Evolutionary conservation across 1,284 basidiomycete species (phyloP).

Genomic region (Gymnopus androsaceus): DNA sequence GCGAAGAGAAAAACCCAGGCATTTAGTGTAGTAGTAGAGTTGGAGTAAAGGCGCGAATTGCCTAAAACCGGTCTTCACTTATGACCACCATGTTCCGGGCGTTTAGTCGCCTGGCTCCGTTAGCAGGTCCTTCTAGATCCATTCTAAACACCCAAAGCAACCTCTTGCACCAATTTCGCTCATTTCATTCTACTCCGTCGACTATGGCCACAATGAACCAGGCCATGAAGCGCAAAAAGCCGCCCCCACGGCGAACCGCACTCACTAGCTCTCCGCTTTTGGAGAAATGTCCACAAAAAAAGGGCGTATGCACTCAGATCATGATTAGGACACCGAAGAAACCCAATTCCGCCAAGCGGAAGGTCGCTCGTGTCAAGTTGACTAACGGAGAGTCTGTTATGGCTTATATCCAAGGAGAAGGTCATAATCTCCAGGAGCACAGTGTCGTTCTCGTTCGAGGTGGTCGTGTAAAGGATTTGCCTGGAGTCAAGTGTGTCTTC

Average conservation of each 20-base stretch:
- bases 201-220: conserved; percentile 79
- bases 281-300: conserved; percentile 78
- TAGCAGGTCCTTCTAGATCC: neutral
- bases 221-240: conserved; percentile 64
- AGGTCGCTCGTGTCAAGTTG: conserved; percentile 93
- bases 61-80: neutral
- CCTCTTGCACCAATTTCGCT: conserved; percentile 37
- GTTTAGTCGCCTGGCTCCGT: neutral
- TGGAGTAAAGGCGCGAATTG: neutral
- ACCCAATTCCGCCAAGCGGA: conserved; percentile 98
- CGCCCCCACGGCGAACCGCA: conserved; percentile 47
- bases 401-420: conserved; percentile 97
- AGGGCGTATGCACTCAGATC: conserved; percentile 86
- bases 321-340: conserved; percentile 93
- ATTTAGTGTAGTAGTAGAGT: conserved; percentile 35
- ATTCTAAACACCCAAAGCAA: neutral
- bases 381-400: conserved; percentile 87
- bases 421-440: conserved; percentile 98
- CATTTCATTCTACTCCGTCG: conserved; percentile 68
- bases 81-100: conserved; percentile 10
- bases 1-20: conserved; percentile 64
- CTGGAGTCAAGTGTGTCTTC: conserved; percentile 84
- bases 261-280: conserved; percentile 79
- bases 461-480: conserved; percentile 95
- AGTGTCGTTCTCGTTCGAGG: conserved; percentile 93